Conservation (phyloP, 495 filamentous ascomycete species). For the Daldinia decipiens region DNA sequence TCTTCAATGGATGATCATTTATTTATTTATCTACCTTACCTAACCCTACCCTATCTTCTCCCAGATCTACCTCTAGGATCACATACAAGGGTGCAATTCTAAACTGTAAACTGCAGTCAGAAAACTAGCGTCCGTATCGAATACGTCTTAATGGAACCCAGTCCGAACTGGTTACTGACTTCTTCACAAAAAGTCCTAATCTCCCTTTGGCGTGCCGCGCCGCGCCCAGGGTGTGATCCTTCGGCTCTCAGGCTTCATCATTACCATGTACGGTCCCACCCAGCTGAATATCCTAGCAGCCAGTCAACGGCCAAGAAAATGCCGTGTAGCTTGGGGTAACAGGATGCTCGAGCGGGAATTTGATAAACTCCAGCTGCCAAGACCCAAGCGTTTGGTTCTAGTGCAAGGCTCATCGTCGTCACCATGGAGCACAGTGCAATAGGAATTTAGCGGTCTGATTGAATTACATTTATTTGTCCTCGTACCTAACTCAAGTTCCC, state of each 20-base stretch:
- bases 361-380: background rate
- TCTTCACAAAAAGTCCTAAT: background rate
- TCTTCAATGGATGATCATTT: no score
- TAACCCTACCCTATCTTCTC: background rate
- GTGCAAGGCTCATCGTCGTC: conserved; percentile 2
- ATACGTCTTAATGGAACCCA: background rate
- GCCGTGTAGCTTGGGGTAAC: conserved; percentile 7
- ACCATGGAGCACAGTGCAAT: background rate
- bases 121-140: conserved; percentile 1
- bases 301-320: background rate
- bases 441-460: background rate
- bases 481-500: background rate
- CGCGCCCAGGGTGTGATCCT: conserved; percentile 2
- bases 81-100: background rate
- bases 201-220: background rate
- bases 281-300: conserved; percentile 29
- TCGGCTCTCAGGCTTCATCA: conserved; percentile 17
- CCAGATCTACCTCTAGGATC: background rate
- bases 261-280: conserved; percentile 25
- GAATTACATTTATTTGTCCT: background rate
- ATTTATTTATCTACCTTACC: no score
- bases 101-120: background rate
- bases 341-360: background rate
- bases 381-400: background rate
- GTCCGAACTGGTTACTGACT: background rate